phyloP scores from a whole-genome alignment of 345 rosid species.

The Camelina hispida region DNA sequence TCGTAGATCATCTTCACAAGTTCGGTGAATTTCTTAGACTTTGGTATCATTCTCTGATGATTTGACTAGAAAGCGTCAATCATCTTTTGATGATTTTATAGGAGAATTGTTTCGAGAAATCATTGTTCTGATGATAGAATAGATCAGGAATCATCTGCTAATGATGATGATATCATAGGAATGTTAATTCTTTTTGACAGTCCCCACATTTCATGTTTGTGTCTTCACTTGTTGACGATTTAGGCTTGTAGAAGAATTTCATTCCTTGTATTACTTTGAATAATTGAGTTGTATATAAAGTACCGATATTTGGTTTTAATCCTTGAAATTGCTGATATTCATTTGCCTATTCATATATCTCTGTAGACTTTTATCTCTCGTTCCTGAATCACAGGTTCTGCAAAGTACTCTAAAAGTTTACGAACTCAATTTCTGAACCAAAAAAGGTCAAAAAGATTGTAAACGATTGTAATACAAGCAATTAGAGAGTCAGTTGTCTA shows the following conservation, averaged over 20 bases:
- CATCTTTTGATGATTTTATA: slow-evolving; percentile 42
- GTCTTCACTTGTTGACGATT: not conserved
- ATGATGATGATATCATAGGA: slow-evolving; percentile 31
- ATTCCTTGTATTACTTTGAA: slow-evolving; percentile 22
- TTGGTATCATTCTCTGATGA: slow-evolving; percentile 39
- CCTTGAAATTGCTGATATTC: not conserved
- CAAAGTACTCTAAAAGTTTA: not conserved
- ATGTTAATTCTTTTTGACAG: slow-evolving; percentile 1
- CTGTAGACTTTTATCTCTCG: not conserved
- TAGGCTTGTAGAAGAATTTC: slow-evolving; percentile 21
- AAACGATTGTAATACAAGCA: not conserved
- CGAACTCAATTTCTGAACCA: not conserved
- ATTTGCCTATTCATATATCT: not conserved
- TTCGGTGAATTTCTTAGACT: slow-evolving; percentile 1
- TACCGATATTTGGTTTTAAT: not conserved
- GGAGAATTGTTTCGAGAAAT: not conserved
- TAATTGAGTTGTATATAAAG: slow-evolving; percentile 5
- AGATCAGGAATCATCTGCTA: slow-evolving; percentile 32
- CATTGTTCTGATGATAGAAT: slow-evolving; percentile 37
- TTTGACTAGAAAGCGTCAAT: slow-evolving; percentile 25
- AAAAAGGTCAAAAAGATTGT: not conserved
- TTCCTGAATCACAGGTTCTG: not conserved
- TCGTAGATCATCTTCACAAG: slow-evolving; percentile 35
- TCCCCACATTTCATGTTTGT: slow-evolving; percentile 33
- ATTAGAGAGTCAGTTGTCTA: not conserved